These are phyloP conservation scores for Carpinus fangiana DNA, from an alignment of 306 rosid genomes.

Conservation along the genomic window DNA sequence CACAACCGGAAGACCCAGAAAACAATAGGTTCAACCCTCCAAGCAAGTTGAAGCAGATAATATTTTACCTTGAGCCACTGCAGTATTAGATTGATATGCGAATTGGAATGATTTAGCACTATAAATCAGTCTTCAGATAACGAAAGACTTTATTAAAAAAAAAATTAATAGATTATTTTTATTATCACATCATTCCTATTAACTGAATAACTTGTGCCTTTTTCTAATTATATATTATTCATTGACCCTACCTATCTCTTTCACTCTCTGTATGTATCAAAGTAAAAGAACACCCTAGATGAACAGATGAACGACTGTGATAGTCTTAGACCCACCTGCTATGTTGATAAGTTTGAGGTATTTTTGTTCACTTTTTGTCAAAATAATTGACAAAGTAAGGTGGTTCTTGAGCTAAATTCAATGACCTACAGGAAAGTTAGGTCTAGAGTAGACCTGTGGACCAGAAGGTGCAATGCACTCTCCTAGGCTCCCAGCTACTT, in stretches of 20 bases:
- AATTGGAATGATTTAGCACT: no score
- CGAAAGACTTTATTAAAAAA: no score
- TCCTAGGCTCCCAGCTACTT: neutral
- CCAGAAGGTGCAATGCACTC: neutral
- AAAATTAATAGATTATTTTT: no score
- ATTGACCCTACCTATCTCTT: conserved; percentile 2
- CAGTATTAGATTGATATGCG: no score
- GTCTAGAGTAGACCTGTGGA: neutral
- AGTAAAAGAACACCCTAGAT: neutral
- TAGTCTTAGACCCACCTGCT: conserved; percentile 3
- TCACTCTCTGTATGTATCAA: conserved; percentile 3
- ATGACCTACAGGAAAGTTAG: neutral
- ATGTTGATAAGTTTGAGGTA: neutral
- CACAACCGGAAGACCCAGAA: conserved; percentile 26
- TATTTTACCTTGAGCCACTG: neutral
- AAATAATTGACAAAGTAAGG: neutral
- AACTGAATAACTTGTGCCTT: no score
- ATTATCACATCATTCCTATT: no score
- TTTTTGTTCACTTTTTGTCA: no score
- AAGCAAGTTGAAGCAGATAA: conserved; percentile 3
- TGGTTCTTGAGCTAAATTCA: neutral
- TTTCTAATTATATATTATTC: neutral
- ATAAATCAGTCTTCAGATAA: no score
- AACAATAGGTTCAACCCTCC: conserved; percentile 22
- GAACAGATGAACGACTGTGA: neutral